phyloP scores from a whole-genome alignment of 495 filamentous ascomycete genomes.

The Penicillium argentinense region DNA sequence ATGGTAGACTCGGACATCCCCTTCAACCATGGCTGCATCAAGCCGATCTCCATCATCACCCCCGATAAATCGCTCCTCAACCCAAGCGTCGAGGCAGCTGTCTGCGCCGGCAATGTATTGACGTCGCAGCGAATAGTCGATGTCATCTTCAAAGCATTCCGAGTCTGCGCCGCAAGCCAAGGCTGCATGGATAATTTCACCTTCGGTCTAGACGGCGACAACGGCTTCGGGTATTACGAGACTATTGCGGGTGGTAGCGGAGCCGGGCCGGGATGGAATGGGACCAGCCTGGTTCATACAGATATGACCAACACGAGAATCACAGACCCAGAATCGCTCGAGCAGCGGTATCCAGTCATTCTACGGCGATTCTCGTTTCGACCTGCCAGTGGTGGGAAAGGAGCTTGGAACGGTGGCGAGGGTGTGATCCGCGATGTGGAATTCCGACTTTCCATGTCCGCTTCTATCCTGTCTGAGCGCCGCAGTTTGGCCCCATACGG shows the following conservation, averaged over 20 bases:
- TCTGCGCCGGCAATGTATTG: conserved; percentile 73
- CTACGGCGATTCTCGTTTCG: conserved; percentile 77
- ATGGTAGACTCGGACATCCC: conserved; percentile 89
- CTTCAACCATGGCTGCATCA: conserved; percentile 89
- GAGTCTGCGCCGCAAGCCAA: conserved; percentile 81
- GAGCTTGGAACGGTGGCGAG: conserved; percentile 33
- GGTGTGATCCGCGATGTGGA: conserved; percentile 35
- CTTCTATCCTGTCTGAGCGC: conserved; percentile 79
- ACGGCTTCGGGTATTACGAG: conserved; percentile 92
- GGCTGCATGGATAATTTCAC: conserved; percentile 80
- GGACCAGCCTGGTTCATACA: conserved; percentile 81
- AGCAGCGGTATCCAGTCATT: conserved; percentile 86
- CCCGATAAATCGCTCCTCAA: conserved; percentile 76
- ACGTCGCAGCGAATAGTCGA: conserved; percentile 85
- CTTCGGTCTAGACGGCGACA: conserved; percentile 38
- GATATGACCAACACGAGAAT: conserved; percentile 98
- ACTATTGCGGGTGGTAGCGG: conserved; percentile 89
- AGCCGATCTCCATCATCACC: conserved; percentile 76
- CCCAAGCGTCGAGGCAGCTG: conserved; percentile 78
- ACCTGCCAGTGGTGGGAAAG: conserved; percentile 58
- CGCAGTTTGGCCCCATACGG: conserved; percentile 84
- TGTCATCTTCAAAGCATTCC: conserved; percentile 82
- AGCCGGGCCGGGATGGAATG: conserved; percentile 78
- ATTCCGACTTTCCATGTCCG: conserved; percentile 58
- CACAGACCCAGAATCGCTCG: conserved; percentile 88